Evolutionary conservation across 441 rosid genomes (phyloP), one percentile per base, ranked within the genome.

Genomic region (Euphorbia corollata): DNA sequence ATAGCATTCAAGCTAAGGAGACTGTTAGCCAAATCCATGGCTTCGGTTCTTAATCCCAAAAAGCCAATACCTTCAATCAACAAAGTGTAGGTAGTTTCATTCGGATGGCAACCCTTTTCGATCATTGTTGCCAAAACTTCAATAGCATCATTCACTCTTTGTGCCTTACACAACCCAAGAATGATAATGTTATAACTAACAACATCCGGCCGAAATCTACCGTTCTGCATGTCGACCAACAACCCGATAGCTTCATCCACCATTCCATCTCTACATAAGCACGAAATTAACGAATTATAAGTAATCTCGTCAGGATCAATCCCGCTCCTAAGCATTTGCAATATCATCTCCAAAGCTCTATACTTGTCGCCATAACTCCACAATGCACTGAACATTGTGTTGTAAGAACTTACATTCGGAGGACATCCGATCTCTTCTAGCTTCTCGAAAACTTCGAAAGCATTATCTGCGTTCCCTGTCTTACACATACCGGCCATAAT

Each of bases 241-340:
- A 91, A 41, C 64, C 74, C 85, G 12, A 85, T 74, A n/a, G 88
- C 96, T 77, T 91, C 89, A 65, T 82, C 83, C 39, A 84, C 92
- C 90, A 86, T 80, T 36, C 92, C 95, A 57, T 92, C 92, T 76
- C 92, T 81, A 72, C 96, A 89, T 65, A 92, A 68, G 69, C 98
- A 85, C 0, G 96, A 87, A 59, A 92, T 81, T 36, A 92, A 85
- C 6, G 95, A 82, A 73, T 87, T 86, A 61, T 87, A 89, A 16
- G 95, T 87, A 61, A 91, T 83, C 69, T 78, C 85, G 54, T 89
- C 95, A 0, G 96, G 90, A 30, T 74, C 89, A 2, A 86, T 78
- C 67, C 84, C 89, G 23, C 80, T 64, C 30, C 65, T 74, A 39
- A 82, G 36, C 98, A 91, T 86, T 75, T 86, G 81, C 15, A 68